These are phyloP conservation scores for Fraxinus angustifolia DNA, from an alignment of 305 asterid species.

Conservation along the genomic window DNA sequence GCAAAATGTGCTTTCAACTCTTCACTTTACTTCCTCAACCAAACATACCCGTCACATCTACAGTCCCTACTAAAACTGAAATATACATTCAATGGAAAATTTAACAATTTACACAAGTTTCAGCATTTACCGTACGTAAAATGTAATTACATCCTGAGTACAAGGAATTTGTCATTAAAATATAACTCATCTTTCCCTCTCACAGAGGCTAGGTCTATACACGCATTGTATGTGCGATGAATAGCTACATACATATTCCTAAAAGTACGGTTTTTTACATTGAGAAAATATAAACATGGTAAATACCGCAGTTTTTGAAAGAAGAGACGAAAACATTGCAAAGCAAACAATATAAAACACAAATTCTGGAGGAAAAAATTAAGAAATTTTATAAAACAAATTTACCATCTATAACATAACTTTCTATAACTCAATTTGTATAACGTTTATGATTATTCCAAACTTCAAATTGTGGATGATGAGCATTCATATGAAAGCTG, in stretches of 20 bases:
- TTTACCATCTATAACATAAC: not conserved
- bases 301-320: not conserved
- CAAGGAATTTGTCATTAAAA: not conserved
- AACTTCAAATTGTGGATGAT: slow-evolving; percentile 17
- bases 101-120: not conserved
- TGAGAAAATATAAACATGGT: not conserved
- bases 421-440: not conserved
- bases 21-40: not conserved
- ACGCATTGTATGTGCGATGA: not conserved
- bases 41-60: not conserved
- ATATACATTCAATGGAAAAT: not conserved
- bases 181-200: not conserved
- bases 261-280: too few relatives aligned
- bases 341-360: not conserved
- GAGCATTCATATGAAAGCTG: slow-evolving; percentile 19
- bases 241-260: not conserved
- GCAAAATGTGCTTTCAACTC: not conserved
- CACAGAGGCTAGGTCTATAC: not conserved
- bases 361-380: not conserved
- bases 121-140: not conserved
- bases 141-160: not conserved
- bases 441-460: slow-evolving; percentile 1
- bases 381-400: not conserved
- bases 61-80: not conserved
- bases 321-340: not conserved